Base-by-base conservation (phyloP, 1,284 basidiomycete species). In the Leccinum solheimii region DNA sequence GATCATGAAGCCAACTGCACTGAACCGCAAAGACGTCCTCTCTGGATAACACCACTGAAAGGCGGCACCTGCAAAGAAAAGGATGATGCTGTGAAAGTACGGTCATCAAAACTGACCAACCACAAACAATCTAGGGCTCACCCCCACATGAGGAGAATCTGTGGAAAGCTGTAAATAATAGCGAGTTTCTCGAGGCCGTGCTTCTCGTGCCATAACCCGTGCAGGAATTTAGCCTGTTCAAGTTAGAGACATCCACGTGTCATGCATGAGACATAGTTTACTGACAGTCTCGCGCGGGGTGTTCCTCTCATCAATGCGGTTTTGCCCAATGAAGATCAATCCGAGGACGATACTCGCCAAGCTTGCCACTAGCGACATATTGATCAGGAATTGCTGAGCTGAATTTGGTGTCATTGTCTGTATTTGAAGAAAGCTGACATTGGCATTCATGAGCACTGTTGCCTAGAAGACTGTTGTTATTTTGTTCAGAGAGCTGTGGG, bases 71-170 rank as follows among this genome's bases (percentile, higher is more conserved):
- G 56, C 64, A 32, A 62, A 68, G 65, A 77, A 75, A 49, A 76
- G 51, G 19, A 67, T 10, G 57, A 77, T 71, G 5, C 73, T 75
- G 13, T 10, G 11, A 53, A 30, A 45, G 1, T n/a, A 7, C 6
- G 11, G 8, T 74, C 19, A 64, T 26, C 10, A 11, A 26, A 45
- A 27, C 2, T 1, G 7, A 32, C 40, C 9, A 8, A 5, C 14
- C 14, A 14, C 19, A 14, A n/a, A 48, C 2, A 40, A 16, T n/a
- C 11, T 16, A 27, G n/a, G 6, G 71, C 79, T 67, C 55, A 79
- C 79, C 71, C 75, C 79, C 78, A 79, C 67, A 79, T 69, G 5
- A 79, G 67, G 19, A 78, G 69, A 3, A 70, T 72, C 58, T 75
- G 73, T 0, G 79, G 78, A 1, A 80, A 60, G 59, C 75, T 74